Percentiles rank a stretch among this genome's conserved stretches.
Evolutionary conservation across 2,329 filamentous ascomycete genomes (phyloP).

Genomic region (Apiospora sp.): DNA sequence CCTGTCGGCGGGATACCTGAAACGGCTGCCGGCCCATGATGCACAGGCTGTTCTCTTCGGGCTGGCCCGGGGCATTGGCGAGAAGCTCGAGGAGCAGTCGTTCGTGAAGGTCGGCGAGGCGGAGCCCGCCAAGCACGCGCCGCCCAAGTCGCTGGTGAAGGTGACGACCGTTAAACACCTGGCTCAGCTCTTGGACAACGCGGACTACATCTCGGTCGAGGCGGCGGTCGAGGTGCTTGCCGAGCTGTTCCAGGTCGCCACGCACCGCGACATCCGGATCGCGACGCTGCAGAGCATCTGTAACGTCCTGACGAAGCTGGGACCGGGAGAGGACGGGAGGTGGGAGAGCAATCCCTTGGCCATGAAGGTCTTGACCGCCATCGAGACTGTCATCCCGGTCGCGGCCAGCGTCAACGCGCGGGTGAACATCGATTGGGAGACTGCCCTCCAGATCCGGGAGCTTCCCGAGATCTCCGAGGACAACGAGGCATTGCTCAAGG

Average conservation of each 20-base stretch:
- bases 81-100: constrained; percentile 38
- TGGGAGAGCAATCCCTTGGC: not conserved
- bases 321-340: not conserved
- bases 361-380: not conserved
- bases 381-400: not conserved
- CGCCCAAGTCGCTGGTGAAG: constrained; percentile 39
- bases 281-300: constrained; percentile 42
- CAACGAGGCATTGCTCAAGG: not conserved
- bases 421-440: not conserved
- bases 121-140: constrained; percentile 1
- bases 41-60: constrained; percentile 39
- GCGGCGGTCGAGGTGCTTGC: constrained; percentile 41
- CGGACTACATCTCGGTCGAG: constrained; percentile 36
- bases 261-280: constrained; percentile 44
- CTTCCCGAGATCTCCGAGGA: not conserved
- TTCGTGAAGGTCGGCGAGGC: constrained; percentile 31
- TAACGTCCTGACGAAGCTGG: constrained; percentile 29
- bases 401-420: not conserved
- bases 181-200: constrained; percentile 43
- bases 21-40: constrained; percentile 36
- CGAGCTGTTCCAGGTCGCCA: constrained; percentile 39
- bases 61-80: constrained; percentile 39
- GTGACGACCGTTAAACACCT: constrained; percentile 49
- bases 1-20: constrained; percentile 39
- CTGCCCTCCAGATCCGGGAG: not conserved